Evolutionary conservation across 139 green algal genomes (phyloP), one percentile per base, ranked within the genome.

Genomic region (Zygnema cylindricum): DNA sequence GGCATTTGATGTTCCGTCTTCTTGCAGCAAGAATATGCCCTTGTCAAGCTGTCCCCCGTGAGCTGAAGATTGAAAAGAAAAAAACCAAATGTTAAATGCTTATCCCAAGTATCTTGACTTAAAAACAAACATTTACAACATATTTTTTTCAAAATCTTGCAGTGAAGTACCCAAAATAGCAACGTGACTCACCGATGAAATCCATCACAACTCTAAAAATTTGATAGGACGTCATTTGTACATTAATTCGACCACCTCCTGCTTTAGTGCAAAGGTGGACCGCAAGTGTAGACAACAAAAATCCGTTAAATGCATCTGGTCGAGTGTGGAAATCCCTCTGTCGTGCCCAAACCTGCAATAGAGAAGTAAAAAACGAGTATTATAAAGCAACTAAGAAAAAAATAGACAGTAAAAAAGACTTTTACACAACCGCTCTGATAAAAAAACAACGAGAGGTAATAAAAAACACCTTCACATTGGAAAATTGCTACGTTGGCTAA

Each of bases 131-230:
- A 30, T 30, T 39, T 73, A 73, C 57, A 39, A 39, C 30, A 30
- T 73, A 30, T 39, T 39, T 30, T 73, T 39, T 73, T 73, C 57
- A 73, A 30, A 39, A 73, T 30, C 30, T 39, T 73, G 57, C 57
- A 73, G n/a, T n/a, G n/a, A n/a, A n/a, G n/a, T n/a, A n/a, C n/a
- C n/a, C n/a, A 32, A 82, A 32, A 82, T n/a, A 82, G 75, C 57
- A 32, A 85, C 33, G 21, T 25, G 25, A 69, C 85, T 54, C 38
- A 91, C 86, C 88, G 25, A 92, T 41, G 2, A 49, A 55, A 33
- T 91, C 54, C 1, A 92, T 89, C 23, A 87, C 71, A 49, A 85
- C 86, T 33, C 63, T 55, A 82, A 92, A 92, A 3, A 92, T 92
- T 49, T 92, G 88, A 84, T 87, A 87, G 22, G 84, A 30, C 22